Percentiles rank a stretch among this genome's conserved stretches.
Conservation (phyloP, 192 early-diverging fungal genomes). For the Coemansia sp. region DNA sequence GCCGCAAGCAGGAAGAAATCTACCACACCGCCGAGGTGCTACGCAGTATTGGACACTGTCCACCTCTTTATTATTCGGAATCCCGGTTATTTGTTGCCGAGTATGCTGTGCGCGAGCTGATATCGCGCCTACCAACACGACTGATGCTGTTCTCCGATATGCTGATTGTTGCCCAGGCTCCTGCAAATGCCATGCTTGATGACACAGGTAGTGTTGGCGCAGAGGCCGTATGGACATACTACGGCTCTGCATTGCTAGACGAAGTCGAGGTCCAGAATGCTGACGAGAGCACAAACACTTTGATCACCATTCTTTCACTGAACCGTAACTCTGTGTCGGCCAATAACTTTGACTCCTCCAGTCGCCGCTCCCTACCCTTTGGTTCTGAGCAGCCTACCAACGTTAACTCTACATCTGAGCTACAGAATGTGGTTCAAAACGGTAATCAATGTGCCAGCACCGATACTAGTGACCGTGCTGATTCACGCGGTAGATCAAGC, state of each 20-base stretch:
- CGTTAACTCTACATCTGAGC: slow-evolving; percentile 13
- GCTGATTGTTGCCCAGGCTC: slow-evolving; percentile 45
- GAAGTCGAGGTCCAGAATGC: slow-evolving; percentile 51
- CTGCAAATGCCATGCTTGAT: slow-evolving; percentile 30
- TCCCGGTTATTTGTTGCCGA: slow-evolving; percentile 39
- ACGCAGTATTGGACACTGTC: slow-evolving; percentile 38
- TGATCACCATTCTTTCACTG: slow-evolving; percentile 50
- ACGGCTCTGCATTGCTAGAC: slow-evolving; percentile 42
- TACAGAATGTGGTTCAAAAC: slow-evolving; percentile 1
- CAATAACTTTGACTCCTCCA: slow-evolving; percentile 5
- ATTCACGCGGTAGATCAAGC: slow-evolving; percentile 11
- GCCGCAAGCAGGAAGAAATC: slow-evolving; percentile 52
- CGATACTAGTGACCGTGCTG: slow-evolving; percentile 9
- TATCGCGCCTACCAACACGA: slow-evolving; percentile 45
- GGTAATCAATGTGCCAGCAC: slow-evolving; percentile 15
- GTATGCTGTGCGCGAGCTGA: slow-evolving; percentile 46
- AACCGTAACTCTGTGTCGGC: slow-evolving; percentile 25
- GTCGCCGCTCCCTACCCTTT: slow-evolving; percentile 34
- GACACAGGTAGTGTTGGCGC: slow-evolving; percentile 21
- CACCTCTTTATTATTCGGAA: slow-evolving; percentile 30
- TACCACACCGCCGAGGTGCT: slow-evolving; percentile 35
- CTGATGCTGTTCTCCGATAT: slow-evolving; percentile 47
- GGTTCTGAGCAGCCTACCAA: slow-evolving; percentile 7
- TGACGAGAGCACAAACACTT: slow-evolving; percentile 44
- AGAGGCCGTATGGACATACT: slow-evolving; percentile 40